Conservation (phyloP, 495 filamentous ascomycete genomes). For the Daldinia concentrica region DNA sequence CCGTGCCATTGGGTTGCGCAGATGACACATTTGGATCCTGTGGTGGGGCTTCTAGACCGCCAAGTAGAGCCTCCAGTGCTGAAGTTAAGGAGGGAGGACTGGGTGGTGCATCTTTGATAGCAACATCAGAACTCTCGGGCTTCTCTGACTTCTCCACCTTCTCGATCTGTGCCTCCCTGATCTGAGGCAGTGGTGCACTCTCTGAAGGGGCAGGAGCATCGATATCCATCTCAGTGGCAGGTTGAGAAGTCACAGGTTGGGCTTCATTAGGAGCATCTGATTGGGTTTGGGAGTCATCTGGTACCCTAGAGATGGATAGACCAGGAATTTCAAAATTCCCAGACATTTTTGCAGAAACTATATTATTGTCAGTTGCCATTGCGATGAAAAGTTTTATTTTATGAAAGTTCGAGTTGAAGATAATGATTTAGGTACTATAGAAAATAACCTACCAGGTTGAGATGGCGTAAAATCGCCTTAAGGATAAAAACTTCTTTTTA, state of each 20-base stretch:
- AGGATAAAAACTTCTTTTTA: not conserved
- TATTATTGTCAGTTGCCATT: not conserved
- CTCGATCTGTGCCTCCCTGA: not conserved
- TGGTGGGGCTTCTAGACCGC: constrained; percentile 46
- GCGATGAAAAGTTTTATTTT: not conserved
- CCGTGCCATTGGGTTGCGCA: constrained; percentile 16
- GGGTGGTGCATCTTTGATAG: constrained; percentile 33
- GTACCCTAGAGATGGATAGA: constrained; percentile 30
- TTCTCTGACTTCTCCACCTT: constrained; percentile 12
- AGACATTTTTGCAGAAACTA: constrained; percentile 52
- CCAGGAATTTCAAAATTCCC: constrained; percentile 54
- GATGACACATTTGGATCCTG: constrained; percentile 12
- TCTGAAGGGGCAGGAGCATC: constrained; percentile 3
- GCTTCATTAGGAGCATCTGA: constrained; percentile 14
- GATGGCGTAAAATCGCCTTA: not conserved
- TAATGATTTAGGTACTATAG: not conserved
- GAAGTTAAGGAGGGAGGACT: constrained; percentile 52
- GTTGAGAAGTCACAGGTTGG: constrained; percentile 18
- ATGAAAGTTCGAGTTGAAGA: not conserved
- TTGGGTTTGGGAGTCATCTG: constrained; percentile 14
- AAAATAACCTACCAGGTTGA: not conserved
- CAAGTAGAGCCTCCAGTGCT: constrained; percentile 58
- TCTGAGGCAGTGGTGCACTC: not conserved
- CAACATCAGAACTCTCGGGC: constrained; percentile 10
- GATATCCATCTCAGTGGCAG: constrained; percentile 30